These are phyloP conservation scores for Grigorovia yakushimaensis DNA, from an alignment of 805 yeast genomes.

Conservation along the genomic window DNA sequence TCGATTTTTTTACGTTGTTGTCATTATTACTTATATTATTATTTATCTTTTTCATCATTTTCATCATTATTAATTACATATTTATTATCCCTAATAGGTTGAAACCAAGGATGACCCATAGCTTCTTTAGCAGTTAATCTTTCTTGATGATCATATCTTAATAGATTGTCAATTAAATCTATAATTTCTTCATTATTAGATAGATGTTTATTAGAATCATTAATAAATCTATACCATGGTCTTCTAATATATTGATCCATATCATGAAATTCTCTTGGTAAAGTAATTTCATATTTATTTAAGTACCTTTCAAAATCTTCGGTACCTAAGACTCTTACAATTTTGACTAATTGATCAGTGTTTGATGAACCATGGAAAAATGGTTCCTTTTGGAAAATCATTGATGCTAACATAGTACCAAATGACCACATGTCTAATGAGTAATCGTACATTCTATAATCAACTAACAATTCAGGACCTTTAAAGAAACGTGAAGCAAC, in stretches of 20 bases:
- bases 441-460: slow-evolving; percentile 81
- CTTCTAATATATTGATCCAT: slow-evolving; percentile 66
- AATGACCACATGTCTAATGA: slow-evolving; percentile 90
- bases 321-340: slow-evolving; percentile 80
- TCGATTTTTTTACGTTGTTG: not conserved
- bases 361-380: slow-evolving; percentile 87
- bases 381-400: slow-evolving; percentile 83
- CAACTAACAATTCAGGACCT: slow-evolving; percentile 85
- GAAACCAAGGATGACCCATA: slow-evolving; percentile 46
- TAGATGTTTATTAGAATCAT: slow-evolving; percentile 56
- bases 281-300: slow-evolving; percentile 56
- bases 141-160: slow-evolving; percentile 81
- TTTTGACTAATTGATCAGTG: slow-evolving; percentile 84
- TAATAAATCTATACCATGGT: slow-evolving; percentile 80
- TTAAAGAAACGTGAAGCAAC: slow-evolving; percentile 90
- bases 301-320: slow-evolving; percentile 64
- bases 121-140: slow-evolving; percentile 86
- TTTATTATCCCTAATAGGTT: slow-evolving; percentile 8
- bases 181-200: slow-evolving; percentile 57
- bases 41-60: not conserved
- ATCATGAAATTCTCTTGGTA: slow-evolving; percentile 69
- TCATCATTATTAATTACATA: not conserved
- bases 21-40: not conserved
- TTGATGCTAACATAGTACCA: slow-evolving; percentile 88
- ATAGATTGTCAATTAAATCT: slow-evolving; percentile 69